Conservation (phyloP, 352 stramenopile species). For the Pythium oligandrum region DNA sequence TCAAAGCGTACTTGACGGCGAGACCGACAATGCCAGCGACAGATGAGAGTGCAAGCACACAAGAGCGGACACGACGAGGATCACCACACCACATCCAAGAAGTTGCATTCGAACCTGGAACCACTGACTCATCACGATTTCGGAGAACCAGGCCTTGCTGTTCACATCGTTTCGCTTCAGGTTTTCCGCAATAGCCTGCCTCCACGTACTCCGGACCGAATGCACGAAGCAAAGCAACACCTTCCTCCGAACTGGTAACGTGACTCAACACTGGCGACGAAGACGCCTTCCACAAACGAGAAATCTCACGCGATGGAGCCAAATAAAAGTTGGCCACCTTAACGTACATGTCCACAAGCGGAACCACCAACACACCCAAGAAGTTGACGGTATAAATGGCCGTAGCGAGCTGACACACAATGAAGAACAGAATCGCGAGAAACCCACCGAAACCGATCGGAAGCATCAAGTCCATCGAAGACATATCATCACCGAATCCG, state of each 20-base stretch:
- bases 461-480: constrained; percentile 80
- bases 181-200: constrained; percentile 18
- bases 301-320: constrained; percentile 35
- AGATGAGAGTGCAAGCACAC: constrained; percentile 26
- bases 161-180: constrained; percentile 23
- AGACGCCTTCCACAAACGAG: constrained; percentile 27
- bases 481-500: constrained; percentile 83
- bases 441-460: constrained; percentile 25
- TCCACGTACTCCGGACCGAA: constrained; percentile 25
- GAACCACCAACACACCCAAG: constrained; percentile 69
- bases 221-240: constrained; percentile 25
- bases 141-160: constrained; percentile 22
- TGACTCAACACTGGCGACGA: constrained; percentile 38
- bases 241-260: constrained; percentile 24
- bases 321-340: constrained; percentile 31
- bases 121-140: constrained; percentile 28
- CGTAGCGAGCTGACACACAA: constrained; percentile 53
- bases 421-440: constrained; percentile 55
- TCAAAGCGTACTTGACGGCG: constrained; percentile 83
- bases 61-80: constrained; percentile 27
- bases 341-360: constrained; percentile 83
- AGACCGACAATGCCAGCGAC: constrained; percentile 70
- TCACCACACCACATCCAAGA: constrained; percentile 30
- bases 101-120: constrained; percentile 43
- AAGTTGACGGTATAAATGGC: constrained; percentile 75